Percentiles rank a stretch among this genome's conserved stretches.
These are phyloP conservation scores for Quercus dentata DNA, from an alignment of 306 rosid species.

Conservation along the genomic window DNA sequence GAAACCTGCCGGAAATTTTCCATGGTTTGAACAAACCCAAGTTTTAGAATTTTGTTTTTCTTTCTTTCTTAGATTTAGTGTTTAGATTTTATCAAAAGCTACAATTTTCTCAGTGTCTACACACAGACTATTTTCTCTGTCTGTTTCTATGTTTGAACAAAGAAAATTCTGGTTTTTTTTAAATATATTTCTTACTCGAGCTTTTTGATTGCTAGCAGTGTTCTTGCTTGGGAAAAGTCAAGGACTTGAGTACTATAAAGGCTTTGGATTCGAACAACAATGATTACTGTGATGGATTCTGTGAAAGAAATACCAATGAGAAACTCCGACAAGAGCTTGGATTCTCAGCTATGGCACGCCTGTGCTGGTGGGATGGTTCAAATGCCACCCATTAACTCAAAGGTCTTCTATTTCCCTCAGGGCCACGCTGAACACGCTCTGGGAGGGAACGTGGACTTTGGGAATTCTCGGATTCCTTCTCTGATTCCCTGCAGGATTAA, in stretches of 20 bases:
- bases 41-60: too few relatives aligned
- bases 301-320: constrained; percentile 32
- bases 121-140: background rate
- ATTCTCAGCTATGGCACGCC: constrained; percentile 93
- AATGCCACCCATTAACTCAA: constrained; percentile 79
- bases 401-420: constrained; percentile 88
- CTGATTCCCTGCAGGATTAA: constrained; percentile 61
- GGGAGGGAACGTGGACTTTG: constrained; percentile 50
- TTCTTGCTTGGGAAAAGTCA: background rate
- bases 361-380: constrained; percentile 98
- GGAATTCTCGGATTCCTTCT: constrained; percentile 48
- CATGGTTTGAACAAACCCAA: too few relatives aligned
- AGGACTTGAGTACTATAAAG: background rate
- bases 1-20: too few relatives aligned
- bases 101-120: background rate
- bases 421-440: constrained; percentile 85
- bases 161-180: too few relatives aligned
- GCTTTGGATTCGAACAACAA: background rate
- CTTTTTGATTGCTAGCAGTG: constrained; percentile 9
- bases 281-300: constrained; percentile 60
- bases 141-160: background rate
- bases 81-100: too few relatives aligned
- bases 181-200: background rate
- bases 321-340: constrained; percentile 54
- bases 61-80: too few relatives aligned